Evolutionary conservation across 805 yeast species (phyloP), one percentile per base, ranked within the genome.

Genomic region (Nematodospora valgi): DNA sequence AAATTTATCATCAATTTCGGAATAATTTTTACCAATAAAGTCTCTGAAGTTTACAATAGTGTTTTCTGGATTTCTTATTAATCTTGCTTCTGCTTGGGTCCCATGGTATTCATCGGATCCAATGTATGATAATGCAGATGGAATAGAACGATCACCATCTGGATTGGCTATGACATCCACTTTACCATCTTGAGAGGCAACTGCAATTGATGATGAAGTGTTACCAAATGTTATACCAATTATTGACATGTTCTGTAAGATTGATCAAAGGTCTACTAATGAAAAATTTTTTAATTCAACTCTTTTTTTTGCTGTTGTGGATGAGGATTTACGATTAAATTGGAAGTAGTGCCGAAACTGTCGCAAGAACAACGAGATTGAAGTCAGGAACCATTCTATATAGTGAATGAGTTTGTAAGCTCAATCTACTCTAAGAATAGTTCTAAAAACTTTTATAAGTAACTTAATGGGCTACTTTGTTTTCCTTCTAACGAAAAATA

Each of bases 131-230:
- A 93, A 74, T 40, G 85, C 84, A 19, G 98, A 84, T 43, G 98
- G 95, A 58, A 93, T 93, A 41, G 91, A 76, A 70, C 98, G 86
- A 68, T 93, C 98, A 63, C 98, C 98, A 58, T 93, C 98, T 49
- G 94, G 96, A 78, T 93, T 91, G 49, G 98, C 98, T 61, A 93
- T 91, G 48, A 93, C 95, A 58, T 93, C 97, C 45, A 87, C 93
- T 60, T 83, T 85, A 44, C 96, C 97, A 54, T 91, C 97, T 47
- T 70, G 62, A 43, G 74, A 67, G 48, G 89, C 84, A 54, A 81
- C 86, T 32, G 98, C 97, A 59, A 93, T 88, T 40, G 97, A 86
- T 32, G 97, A 84, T 42, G 95, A 78, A 32, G 95, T 83, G 78
- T 93, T 93, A 62, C 98, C 98, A 62, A 93, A 91, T 27, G 96